Base-by-base conservation (phyloP, 495 filamentous ascomycete species). In the Margaritispora aquatica region DNA sequence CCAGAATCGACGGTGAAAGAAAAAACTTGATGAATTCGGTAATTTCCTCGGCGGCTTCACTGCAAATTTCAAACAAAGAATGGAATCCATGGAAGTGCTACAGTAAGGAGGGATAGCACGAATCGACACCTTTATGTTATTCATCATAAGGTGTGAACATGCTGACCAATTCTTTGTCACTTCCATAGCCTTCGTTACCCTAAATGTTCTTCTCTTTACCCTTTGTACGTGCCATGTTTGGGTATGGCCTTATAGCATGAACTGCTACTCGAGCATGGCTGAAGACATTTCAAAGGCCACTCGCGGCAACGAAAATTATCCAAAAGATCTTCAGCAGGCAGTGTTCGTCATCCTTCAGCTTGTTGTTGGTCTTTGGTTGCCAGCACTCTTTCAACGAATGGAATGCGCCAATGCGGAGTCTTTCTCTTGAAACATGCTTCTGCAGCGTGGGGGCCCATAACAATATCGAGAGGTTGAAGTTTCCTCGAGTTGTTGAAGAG, bases 371-470 rank as follows among this genome's bases (percentile, higher is more conserved):
- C 36, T 19, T 47, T 26, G 36, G 13, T 34, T 20, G 20, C 34
- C 54, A 27, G 41, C 41, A 48, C 23, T 11, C 47, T 22, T 5
- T n/a, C 38, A 44, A n/a, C 38, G 38, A 44, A 44, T 44, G 38
- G 38, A 7, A 44, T 44, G 38, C 38, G 38, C 38, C 38, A 44
- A 15, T 52, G 57, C 48, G 57, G 57, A 23, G 57, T 52, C 57
- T 20, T 3, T 24, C n/a, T 20, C 15, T 52, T 34, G 57, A 59
- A 59, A 59, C 57, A 52, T 59, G 41, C 22, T 31, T 36, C 11
- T 51, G 27, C 54, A 38, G 53, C 59, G 59, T 55, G 53, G 38
- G 53, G 57, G 55, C 3, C 7, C 15, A 44, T 7, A 44, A 44
- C 38, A 41, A 41, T 38, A 11, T 55, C n/a, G 46, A 4, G 2